Base-by-base conservation (phyloP, 176 grass and related monocot species). In the Aegilops sharonensis region DNA sequence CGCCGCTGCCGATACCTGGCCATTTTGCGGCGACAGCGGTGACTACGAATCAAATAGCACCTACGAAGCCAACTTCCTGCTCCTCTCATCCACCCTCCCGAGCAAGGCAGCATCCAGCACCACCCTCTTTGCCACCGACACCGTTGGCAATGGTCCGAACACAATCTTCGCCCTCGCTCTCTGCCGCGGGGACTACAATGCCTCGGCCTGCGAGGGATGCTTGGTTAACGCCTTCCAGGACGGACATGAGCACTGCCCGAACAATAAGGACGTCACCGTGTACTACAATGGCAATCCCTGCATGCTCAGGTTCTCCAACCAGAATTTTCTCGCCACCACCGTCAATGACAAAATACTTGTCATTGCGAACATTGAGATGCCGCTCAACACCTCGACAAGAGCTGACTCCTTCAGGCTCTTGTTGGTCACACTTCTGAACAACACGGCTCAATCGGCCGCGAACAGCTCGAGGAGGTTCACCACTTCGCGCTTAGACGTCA, bases 251-350 rank as follows among this genome's bases (percentile, higher is more conserved):
- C 0, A 35, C 3, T 94, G 90, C 25, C 11, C 43, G 0, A 40
- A 83, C 47, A 4, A 32, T 4, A 89, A 83, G 54, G 56, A 12
- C 3, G 59, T 77, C 11, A n/a, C 47, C 25, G 47, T 82, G 27
- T 87, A 39, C 68, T 83, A 87, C 7, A 30, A 39, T 12, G 0
- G 1, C 0, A 17, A 89, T 36, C 4, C 35, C 40, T 94, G 89
- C 84, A 66, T 83, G 42, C 71, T 91, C 71, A 57, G 45, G 35
- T 94, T 85, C 72, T 91, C 92, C 15, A 81, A 91, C 77, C 0
- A 48, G 12, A 24, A 72, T 27, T 91, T 91, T 63, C 75, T 87
- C 3, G 36, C 79, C 60, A 66, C 84, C 43, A 35, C 30, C 59
- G 9, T 11, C 25, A 34, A 70, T 34, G 48, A 0, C 2, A 2